These are phyloP conservation scores for Cylindrodendrum hubeiense DNA, from an alignment of 2,329 filamentous ascomycete species.

Conservation along the genomic window DNA sequence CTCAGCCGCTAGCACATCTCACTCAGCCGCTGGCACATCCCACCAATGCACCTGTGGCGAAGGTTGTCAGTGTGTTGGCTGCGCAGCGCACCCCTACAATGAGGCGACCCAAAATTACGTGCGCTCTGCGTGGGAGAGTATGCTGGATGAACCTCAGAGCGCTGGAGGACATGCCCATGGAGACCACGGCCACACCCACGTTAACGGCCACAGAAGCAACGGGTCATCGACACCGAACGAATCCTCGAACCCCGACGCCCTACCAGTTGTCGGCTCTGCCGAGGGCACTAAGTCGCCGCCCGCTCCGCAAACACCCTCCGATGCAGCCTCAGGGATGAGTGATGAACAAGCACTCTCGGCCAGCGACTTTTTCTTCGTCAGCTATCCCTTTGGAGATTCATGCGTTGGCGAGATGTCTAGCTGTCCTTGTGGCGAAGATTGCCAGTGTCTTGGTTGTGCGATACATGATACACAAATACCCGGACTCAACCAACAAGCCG, in stretches of 20 bases:
- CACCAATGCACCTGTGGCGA: conserved; percentile 73
- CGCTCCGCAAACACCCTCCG: conserved; percentile 60
- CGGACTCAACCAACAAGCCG: conserved; percentile 28
- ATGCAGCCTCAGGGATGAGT: conserved; percentile 56
- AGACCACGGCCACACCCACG: conserved; percentile 39
- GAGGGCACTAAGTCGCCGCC: conserved; percentile 53
- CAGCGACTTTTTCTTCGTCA: conserved; percentile 71
- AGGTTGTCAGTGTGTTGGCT: conserved; percentile 75
- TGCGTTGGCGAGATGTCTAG: conserved; percentile 63
- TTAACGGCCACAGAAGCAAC: conserved; percentile 40
- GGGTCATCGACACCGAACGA: conserved; percentile 37
- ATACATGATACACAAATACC: conserved; percentile 67
- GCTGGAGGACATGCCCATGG: conserved; percentile 29
- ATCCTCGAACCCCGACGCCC: conserved; percentile 32
- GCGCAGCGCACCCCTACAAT: conserved; percentile 76
- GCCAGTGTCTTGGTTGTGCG: conserved; percentile 68
- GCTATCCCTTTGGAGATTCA: conserved; percentile 61
- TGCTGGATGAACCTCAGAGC: conserved; percentile 51
- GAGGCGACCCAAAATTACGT: conserved; percentile 69
- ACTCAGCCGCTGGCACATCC: conserved; percentile 48
- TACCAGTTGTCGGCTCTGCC: conserved; percentile 21
- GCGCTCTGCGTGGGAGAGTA: conserved; percentile 60
- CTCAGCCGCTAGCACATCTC: conserved; percentile 39
- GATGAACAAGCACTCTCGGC: conserved; percentile 66
- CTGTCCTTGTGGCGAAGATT: conserved; percentile 71